phyloP scores from a whole-genome alignment of 768 basidiomycete genomes.

The Suillus weaverae region DNA sequence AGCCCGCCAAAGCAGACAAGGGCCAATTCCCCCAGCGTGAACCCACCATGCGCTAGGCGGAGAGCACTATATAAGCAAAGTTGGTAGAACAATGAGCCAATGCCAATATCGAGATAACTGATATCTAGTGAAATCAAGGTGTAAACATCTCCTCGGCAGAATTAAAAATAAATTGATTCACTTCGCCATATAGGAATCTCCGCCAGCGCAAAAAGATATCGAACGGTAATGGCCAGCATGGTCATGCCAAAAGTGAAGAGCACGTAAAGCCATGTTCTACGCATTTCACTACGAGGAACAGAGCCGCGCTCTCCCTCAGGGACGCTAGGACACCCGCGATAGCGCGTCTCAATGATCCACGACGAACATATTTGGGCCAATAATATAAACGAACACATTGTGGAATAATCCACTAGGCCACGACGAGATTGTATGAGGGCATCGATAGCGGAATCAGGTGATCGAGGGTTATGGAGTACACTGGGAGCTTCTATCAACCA shows the following conservation, averaged over 20 bases:
- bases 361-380: slow-evolving; percentile 80
- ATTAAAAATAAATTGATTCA: slow-evolving; percentile 36
- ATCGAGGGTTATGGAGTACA: slow-evolving; percentile 45
- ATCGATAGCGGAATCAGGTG: slow-evolving; percentile 45
- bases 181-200: slow-evolving; percentile 69
- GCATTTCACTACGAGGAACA: slow-evolving; percentile 72
- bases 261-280: slow-evolving; percentile 62
- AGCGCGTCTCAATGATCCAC: slow-evolving; percentile 66
- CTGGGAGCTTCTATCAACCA: slow-evolving; percentile 83
- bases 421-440: slow-evolving; percentile 70
- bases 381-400: slow-evolving; percentile 77
- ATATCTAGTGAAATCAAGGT: slow-evolving; percentile 53
- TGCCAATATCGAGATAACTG: slow-evolving; percentile 69
- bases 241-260: slow-evolving; percentile 61
- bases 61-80: slow-evolving; percentile 87
- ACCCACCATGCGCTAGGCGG: slow-evolving; percentile 88
- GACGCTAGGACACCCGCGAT: slow-evolving; percentile 38
- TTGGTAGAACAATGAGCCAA: slow-evolving; percentile 83
- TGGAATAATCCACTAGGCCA: slow-evolving; percentile 75
- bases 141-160: slow-evolving; percentile 4
- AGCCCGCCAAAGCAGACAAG: slow-evolving; percentile 89
- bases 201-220: slow-evolving; percentile 42
- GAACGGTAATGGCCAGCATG: slow-evolving; percentile 47
- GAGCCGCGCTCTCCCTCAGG: slow-evolving; percentile 72
- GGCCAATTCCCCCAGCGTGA: slow-evolving; percentile 92